A percentile compares a stretch with the other conserved stretches of the same genome.
Conservation (phyloP, 2,329 filamentous ascomycete genomes). For the Epichloe glyceriae region DNA sequence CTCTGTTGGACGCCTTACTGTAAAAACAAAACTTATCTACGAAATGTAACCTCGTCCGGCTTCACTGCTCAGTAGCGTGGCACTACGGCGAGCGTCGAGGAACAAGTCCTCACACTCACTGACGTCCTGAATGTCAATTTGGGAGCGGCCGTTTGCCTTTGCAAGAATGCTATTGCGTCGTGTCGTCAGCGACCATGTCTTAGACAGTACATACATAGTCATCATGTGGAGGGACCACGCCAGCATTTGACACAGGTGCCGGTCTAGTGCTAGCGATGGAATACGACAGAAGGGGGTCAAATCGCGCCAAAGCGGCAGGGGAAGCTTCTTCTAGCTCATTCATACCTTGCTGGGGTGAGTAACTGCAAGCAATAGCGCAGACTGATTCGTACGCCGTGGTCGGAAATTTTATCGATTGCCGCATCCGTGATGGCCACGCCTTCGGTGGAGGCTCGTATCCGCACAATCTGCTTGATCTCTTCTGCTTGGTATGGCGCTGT, state of each 20-base stretch:
- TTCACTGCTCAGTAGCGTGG: constrained; percentile 51
- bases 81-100: constrained; percentile 69
- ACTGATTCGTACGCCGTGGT: constrained; percentile 79
- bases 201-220: constrained; percentile 8
- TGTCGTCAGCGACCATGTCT: constrained; percentile 21
- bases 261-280: not conserved
- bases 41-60: constrained; percentile 52
- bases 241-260: not conserved
- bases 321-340: not conserved
- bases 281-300: not conserved
- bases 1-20: not conserved
- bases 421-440: constrained; percentile 65
- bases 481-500: constrained; percentile 78
- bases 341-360: constrained; percentile 67
- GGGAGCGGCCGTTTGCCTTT: constrained; percentile 63
- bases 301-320: not conserved
- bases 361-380: constrained; percentile 88
- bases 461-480: constrained; percentile 88
- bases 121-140: constrained; percentile 67
- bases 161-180: constrained; percentile 59
- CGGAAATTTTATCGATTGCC: constrained; percentile 75
- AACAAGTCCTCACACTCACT: constrained; percentile 74
- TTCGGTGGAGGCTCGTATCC: constrained; percentile 72
- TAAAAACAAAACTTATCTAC: constrained; percentile 17
- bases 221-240: not conserved